A percentile compares a stretch with the other conserved stretches of the same genome.
phyloP scores from a whole-genome alignment of 2,329 filamentous ascomycete genomes.

The Epichloe aotearoae region DNA sequence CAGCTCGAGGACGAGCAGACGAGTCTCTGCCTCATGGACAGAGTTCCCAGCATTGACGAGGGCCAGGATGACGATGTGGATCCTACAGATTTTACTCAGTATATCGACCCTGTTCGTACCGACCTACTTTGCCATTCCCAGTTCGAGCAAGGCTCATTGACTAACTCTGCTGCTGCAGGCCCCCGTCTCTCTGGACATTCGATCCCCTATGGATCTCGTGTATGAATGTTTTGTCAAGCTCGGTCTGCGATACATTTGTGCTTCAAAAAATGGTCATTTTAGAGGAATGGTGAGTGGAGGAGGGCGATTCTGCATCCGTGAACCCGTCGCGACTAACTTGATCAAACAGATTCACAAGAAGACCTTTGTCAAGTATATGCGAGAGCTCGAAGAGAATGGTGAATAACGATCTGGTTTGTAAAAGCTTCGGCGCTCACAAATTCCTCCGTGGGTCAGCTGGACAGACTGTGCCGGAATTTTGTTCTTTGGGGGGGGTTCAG shows the following conservation, averaged over 20 bases:
- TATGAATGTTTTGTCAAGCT: slow-evolving; percentile 96
- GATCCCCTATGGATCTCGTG: slow-evolving; percentile 84
- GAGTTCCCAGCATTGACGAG: slow-evolving; percentile 49
- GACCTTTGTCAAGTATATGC: slow-evolving; percentile 87
- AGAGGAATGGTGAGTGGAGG: slow-evolving; percentile 61
- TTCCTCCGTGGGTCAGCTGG: background rate
- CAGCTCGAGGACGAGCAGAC: slow-evolving; percentile 62
- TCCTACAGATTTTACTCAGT: slow-evolving; percentile 76
- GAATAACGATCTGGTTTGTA: background rate
- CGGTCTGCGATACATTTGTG: slow-evolving; percentile 83
- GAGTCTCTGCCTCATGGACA: slow-evolving; percentile 70
- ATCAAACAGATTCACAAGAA: slow-evolving; percentile 73
- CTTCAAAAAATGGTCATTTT: slow-evolving; percentile 70
- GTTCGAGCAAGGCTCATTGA: background rate
- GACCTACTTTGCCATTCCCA: too few relatives aligned
- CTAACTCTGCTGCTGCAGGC: slow-evolving; percentile 36
- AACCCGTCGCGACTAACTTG: slow-evolving; percentile 5
- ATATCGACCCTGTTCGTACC: slow-evolving; percentile 65
- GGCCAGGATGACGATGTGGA: slow-evolving; percentile 47
- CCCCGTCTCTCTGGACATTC: slow-evolving; percentile 76
- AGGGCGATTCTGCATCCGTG: background rate
- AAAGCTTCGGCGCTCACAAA: background rate
- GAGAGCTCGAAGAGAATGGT: slow-evolving; percentile 55
- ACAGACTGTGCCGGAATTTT: background rate
- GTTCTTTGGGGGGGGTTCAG: too few relatives aligned